Percentiles rank a stretch among this genome's conserved stretches.
phyloP scores from a whole-genome alignment of 2,329 filamentous ascomycete species.

The Ceratocystis eucalypticola region DNA sequence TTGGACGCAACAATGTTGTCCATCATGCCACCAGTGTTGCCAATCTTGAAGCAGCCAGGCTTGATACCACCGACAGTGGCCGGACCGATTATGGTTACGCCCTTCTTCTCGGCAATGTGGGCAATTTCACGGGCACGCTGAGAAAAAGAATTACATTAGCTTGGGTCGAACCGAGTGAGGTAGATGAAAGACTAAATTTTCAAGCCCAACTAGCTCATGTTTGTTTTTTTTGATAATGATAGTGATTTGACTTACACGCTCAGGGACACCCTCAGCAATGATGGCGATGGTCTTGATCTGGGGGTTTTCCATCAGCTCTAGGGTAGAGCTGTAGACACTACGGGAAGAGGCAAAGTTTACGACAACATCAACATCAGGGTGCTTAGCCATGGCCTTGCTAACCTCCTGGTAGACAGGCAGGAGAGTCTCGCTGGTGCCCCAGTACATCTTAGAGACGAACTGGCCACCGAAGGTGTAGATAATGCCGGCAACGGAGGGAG shows the following conservation, averaged over 20 bases:
- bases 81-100: conserved; percentile 95
- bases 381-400: conserved; percentile 86
- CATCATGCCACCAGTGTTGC: conserved; percentile 99
- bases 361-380: conserved; percentile 90
- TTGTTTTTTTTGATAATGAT: not conserved
- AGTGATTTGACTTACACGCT: conserved; percentile 55
- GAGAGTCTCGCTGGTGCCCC: conserved; percentile 98
- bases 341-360: conserved; percentile 99
- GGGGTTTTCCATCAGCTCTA: conserved; percentile 94
- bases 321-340: conserved; percentile 94
- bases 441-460: conserved; percentile 99
- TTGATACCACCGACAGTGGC: conserved; percentile 99
- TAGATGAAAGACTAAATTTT: not conserved
- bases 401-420: conserved; percentile 95
- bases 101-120: conserved; percentile 94
- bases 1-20: conserved; percentile 99
- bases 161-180: not conserved
- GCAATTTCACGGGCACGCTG: conserved; percentile 95
- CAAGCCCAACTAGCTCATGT: not conserved
- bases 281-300: conserved; percentile 99
- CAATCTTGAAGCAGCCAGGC: conserved; percentile 98
- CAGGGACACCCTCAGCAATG: conserved; percentile 97
- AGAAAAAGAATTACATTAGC: not conserved
- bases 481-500: conserved; percentile 93
- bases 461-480: conserved; percentile 99